Conservation (phyloP, 148 eudicot genomes). For the Rhododendron ovatum region DNA sequence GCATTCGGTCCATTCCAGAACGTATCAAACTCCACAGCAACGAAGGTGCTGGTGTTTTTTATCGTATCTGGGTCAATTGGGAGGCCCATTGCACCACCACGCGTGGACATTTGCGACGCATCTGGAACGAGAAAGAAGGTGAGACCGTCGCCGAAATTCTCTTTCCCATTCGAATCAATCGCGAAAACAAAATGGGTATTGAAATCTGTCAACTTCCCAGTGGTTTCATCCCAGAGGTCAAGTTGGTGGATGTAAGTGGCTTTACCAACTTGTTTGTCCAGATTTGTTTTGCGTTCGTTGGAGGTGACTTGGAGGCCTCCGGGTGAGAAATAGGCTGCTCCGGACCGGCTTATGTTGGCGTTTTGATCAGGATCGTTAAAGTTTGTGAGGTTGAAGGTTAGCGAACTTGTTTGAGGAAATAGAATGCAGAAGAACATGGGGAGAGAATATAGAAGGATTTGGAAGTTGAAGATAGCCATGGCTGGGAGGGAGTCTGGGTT, state of each 20-base stretch:
- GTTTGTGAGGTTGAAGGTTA: too few species aligned
- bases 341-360: too few species aligned
- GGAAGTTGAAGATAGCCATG: background rate
- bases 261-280: too few species aligned
- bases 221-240: background rate
- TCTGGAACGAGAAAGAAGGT: background rate
- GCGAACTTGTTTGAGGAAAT: background rate
- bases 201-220: background rate
- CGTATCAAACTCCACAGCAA: slow-evolving; percentile 21
- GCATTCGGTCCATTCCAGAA: rapidly evolving
- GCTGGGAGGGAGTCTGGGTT: background rate
- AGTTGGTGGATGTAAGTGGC: background rate
- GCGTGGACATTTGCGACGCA: background rate
- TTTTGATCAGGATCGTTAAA: too few species aligned
- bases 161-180: background rate
- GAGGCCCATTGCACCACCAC: background rate
- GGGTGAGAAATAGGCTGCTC: too few species aligned
- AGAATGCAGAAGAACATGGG: background rate
- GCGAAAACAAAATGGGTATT: background rate
- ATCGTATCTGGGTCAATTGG: background rate
- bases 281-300: too few species aligned
- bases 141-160: background rate
- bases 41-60: background rate
- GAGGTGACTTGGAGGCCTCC: background rate
- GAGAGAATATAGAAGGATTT: background rate